Base-by-base conservation (phyloP, 305 asterid genomes). In the Ilex paraguariensis region DNA sequence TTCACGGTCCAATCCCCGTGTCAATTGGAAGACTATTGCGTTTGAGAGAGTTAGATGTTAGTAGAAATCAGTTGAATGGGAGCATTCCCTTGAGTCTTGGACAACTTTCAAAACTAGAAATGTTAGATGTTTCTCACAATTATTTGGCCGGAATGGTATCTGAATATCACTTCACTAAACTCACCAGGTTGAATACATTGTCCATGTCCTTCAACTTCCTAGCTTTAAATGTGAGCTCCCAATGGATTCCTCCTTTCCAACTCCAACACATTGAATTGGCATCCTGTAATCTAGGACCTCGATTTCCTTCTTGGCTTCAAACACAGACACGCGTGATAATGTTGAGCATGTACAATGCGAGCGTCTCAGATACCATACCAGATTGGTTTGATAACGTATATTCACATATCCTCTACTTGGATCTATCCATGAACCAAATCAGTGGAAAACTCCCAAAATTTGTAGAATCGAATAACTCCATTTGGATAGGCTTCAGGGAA, bases 161-260 rank as follows among this genome's bases (percentile, higher is more conserved):
- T 5, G 76, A 66, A 33, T 12, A 50, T 30, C 67, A 75, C 32
- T 67, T 70, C 52, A 42, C n/a, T 16, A 50, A 57, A 17, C 44
- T 67, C 6, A 28, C 17, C 6, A 28, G 40, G 16, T 31, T 73
- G 46, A 58, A 42, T 6, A 2, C 5, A 3, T n/a, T 73, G 31
- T 3, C 3, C 36, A n/a, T 67, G 14, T 6, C 28, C 4, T 6
- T 0, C 2, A 66, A 39, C 45, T 51, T 2, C 6, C 31, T 57
- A 4, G 15, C 1, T 36, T 4, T 50, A 0, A 49, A 58, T 36
- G 59, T 66, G n/a, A 66, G 64, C 58, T 51, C 59, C 15, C 57
- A 33, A 31, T 66, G 64, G 64, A 13, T 58, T 39, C 64, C 70
- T 33, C 70, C 64, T 0, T 66, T 59, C 40, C 64, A 66, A 39